phyloP scores from a whole-genome alignment of 2,329 filamentous ascomycete species.

The Colletotrichum brevisporum region DNA sequence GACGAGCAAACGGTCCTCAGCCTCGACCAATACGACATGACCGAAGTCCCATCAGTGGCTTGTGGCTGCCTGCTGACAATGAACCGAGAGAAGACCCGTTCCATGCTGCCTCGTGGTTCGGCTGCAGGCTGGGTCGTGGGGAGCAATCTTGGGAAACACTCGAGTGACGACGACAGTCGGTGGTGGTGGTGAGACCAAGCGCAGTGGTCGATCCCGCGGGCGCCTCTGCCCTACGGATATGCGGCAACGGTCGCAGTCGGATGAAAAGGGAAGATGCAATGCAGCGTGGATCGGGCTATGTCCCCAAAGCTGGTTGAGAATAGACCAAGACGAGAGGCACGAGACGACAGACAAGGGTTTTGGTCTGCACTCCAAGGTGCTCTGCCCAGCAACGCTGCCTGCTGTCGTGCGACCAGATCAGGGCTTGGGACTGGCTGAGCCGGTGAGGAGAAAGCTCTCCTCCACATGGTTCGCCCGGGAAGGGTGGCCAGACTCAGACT shows the following conservation, averaged over 20 bases:
- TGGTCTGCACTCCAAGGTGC: neutral
- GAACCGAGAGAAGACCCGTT: slow-evolving; percentile 8
- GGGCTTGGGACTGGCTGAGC: slow-evolving; percentile 14
- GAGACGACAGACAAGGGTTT: neutral
- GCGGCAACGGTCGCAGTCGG: slow-evolving; percentile 10
- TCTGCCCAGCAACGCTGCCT: neutral
- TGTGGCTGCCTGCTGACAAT: slow-evolving; percentile 15
- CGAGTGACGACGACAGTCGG: neutral
- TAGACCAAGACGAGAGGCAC: neutral
- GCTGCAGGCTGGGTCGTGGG: neutral
- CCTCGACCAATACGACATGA: slow-evolving; percentile 6
- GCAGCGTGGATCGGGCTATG: slow-evolving; percentile 36
- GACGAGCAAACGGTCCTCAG: slow-evolving; percentile 7
- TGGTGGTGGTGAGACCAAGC: neutral
- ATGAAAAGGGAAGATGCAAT: slow-evolving; percentile 28
- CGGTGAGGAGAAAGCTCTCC: neutral
- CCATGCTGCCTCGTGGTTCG: neutral
- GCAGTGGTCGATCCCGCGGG: slow-evolving; percentile 19
- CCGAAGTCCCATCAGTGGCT: neutral
- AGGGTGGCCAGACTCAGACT: slow-evolving; percentile 11
- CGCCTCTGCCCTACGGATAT: slow-evolving; percentile 11
- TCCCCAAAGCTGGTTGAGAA: neutral
- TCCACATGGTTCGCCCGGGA: slow-evolving; percentile 29
- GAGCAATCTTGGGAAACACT: neutral
- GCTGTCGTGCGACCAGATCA: slow-evolving; percentile 19